Conservation (phyloP, 352 stramenopile genomes). For the Globisporangium mamillatum region DNA sequence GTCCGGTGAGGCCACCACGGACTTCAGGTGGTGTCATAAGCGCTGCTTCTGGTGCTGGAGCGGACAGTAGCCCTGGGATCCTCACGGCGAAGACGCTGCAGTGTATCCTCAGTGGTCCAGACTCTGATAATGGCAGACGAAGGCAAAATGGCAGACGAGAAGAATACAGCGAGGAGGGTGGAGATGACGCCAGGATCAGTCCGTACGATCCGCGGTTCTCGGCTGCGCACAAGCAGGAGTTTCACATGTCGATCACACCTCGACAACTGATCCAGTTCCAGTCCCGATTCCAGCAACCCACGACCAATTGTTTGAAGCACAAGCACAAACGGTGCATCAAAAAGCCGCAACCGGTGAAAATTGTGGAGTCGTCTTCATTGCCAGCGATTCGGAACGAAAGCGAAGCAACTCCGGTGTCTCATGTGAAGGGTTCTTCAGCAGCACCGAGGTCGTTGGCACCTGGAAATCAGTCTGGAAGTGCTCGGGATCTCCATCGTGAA, state of each 20-base stretch:
- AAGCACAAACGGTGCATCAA: conserved; percentile 10
- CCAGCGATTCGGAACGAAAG: background rate
- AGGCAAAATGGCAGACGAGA: background rate
- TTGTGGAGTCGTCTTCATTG: background rate
- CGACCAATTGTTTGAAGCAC: no score
- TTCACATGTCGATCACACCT: no score
- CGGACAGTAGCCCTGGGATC: conserved; percentile 13
- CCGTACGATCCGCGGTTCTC: conserved; percentile 15
- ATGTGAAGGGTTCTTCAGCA: background rate
- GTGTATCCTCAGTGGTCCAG: conserved; percentile 11
- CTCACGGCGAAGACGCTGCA: conserved; percentile 30
- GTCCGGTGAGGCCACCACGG: background rate
- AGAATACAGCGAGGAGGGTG: background rate
- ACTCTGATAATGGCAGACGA: background rate
- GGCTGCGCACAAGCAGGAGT: background rate
- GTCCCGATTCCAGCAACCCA: background rate
- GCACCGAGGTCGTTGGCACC: background rate
- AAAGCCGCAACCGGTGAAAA: background rate
- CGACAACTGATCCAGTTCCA: background rate
- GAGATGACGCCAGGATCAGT: background rate
- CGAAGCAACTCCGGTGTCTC: background rate
- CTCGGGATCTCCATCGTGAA: conserved; percentile 1
- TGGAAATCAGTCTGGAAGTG: conserved; percentile 6
- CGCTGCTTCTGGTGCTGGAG: background rate
- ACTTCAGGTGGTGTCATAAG: background rate